phyloP scores from a whole-genome alignment of 2,329 filamentous ascomycete genomes.

The Orbilia blumenaviensis region DNA sequence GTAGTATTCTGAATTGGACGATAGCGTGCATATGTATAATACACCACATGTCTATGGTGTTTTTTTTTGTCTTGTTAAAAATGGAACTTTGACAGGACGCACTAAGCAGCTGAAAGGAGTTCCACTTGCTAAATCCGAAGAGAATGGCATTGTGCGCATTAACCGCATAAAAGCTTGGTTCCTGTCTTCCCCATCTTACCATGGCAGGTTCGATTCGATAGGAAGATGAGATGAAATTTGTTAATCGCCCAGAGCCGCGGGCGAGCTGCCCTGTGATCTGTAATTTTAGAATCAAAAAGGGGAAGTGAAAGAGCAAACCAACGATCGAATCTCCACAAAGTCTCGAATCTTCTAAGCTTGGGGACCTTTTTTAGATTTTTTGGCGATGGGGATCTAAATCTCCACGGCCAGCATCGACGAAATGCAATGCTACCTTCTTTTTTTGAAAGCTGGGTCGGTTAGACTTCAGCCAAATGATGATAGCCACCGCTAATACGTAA shows the following conservation, averaged over 20 bases:
- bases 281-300: slow-evolving; percentile 32
- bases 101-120: background rate
- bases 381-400: too few relatives aligned
- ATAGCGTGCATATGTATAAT: too few relatives aligned
- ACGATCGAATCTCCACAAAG: slow-evolving; percentile 27
- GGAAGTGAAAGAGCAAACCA: background rate
- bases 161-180: slow-evolving; percentile 15
- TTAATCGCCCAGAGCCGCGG: slow-evolving; percentile 24
- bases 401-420: background rate
- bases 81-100: background rate
- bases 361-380: background rate
- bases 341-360: background rate
- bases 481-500: slow-evolving; percentile 2
- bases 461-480: background rate
- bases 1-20: too few relatives aligned
- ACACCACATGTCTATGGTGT: background rate
- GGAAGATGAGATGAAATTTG: slow-evolving; percentile 21
- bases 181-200: background rate
- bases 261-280: background rate
- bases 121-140: slow-evolving; percentile 8
- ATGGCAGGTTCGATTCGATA: slow-evolving; percentile 19
- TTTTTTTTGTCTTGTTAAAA: slow-evolving; percentile 1
- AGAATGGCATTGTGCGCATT: slow-evolving; percentile 14
- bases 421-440: background rate
- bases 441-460: background rate